Base-by-base conservation (phyloP, 352 stramenopile species). In the Proteromonas lacertae region DNA sequence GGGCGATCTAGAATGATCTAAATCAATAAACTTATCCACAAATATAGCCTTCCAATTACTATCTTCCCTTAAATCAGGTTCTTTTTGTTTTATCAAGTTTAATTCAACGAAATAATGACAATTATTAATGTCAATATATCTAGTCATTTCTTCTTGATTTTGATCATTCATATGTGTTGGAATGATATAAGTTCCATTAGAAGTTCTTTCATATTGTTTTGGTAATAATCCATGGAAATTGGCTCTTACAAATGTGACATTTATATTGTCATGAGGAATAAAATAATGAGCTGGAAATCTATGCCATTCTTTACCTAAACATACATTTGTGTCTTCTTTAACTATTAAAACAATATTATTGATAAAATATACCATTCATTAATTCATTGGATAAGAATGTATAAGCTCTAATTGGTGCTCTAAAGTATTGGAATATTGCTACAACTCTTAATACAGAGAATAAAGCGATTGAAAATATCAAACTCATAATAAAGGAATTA, bases 301-400 rank as follows among this genome's bases (percentile, higher is more conserved):
- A 57, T 95, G 74, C 83, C 83, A 96, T 69, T 96, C 83, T 44
- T 80, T 84, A 29, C 72, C 69, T n/a, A 86, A 62, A 50, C 83
- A 96, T 17, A 94, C 53, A 13, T 42, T 66, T 22, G 63, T 41
- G 1, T 23, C 22, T 2, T 22, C n/a, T n/a, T n/a, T n/a, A n/a
- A n/a, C n/a, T n/a, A n/a, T n/a, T n/a, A n/a, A n/a, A n/a, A n/a
- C n/a, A n/a, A n/a, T n/a, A n/a, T n/a, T n/a, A n/a, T n/a, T n/a
- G n/a, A n/a, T n/a, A n/a, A n/a, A n/a, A n/a, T n/a, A n/a, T n/a
- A n/a, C n/a, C n/a, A n/a, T n/a, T n/a, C n/a, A n/a, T n/a, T n/a
- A n/a, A n/a, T n/a, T n/a, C n/a, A n/a, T n/a, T n/a, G n/a, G n/a
- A n/a, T n/a, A n/a, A n/a, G n/a, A n/a, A n/a, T n/a, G n/a, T n/a